Conservation (phyloP, 306 rosid genomes). For the Corylus avellana region DNA sequence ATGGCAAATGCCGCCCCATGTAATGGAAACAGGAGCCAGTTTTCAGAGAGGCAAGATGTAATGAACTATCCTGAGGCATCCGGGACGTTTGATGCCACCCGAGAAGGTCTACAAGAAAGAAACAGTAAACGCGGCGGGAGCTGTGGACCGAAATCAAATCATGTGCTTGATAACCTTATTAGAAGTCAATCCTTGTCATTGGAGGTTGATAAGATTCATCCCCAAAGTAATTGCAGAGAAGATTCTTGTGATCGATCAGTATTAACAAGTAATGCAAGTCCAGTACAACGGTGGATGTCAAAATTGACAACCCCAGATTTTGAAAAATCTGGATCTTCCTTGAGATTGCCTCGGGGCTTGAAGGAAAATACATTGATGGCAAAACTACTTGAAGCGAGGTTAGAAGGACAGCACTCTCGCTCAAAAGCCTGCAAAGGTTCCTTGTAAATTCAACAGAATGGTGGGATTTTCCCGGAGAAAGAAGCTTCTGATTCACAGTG, state of each 20-base stretch:
- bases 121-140: slow-evolving; percentile 21
- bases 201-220: slow-evolving; percentile 36
- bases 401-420: slow-evolving; percentile 53
- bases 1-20: slow-evolving; percentile 29
- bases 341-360: slow-evolving; percentile 59
- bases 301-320: slow-evolving; percentile 40
- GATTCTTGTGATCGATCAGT: slow-evolving; percentile 35
- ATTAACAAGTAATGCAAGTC: slow-evolving; percentile 42
- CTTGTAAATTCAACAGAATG: slow-evolving; percentile 20
- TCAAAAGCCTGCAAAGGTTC: slow-evolving; percentile 35
- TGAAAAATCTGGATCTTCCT: slow-evolving; percentile 36
- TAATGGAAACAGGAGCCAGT: slow-evolving; percentile 32
- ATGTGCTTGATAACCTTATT: slow-evolving; percentile 19
- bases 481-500: slow-evolving; percentile 22
- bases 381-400: slow-evolving; percentile 79
- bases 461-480: background rate
- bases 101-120: slow-evolving; percentile 31
- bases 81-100: slow-evolving; percentile 22
- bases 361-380: slow-evolving; percentile 81
- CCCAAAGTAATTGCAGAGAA: slow-evolving; percentile 46
- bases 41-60: slow-evolving; percentile 26
- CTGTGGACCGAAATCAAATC: slow-evolving; percentile 29
- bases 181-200: slow-evolving; percentile 42
- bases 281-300: slow-evolving; percentile 51
- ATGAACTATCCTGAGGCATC: slow-evolving; percentile 26